Conservation (phyloP, 345 rosid genomes). For the Gossypioides kirkii region DNA sequence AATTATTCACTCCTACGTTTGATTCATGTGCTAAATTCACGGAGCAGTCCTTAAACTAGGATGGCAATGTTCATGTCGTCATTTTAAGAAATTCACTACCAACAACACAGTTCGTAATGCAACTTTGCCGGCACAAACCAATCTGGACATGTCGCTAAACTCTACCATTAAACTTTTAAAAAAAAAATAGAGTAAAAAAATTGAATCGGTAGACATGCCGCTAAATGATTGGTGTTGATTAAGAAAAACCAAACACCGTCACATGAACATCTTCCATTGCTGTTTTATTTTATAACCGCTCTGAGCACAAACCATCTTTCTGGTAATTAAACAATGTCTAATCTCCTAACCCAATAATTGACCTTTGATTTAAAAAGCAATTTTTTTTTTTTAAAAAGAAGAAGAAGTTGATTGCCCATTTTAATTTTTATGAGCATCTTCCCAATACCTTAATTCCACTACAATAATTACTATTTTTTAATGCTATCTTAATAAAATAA, state of each 20-base stretch:
- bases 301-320: constrained; percentile 35
- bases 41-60: too few relatives aligned
- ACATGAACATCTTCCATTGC: constrained; percentile 22
- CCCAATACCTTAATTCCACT: constrained; percentile 33
- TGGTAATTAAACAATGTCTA: constrained; percentile 15
- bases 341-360: constrained; percentile 43
- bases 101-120: too few relatives aligned
- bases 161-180: too few relatives aligned
- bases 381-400: too few relatives aligned
- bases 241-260: constrained; percentile 25
- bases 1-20: too few relatives aligned
- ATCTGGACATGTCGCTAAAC: too few relatives aligned
- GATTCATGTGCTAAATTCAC: too few relatives aligned
- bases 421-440: not conserved
- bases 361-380: constrained; percentile 16
- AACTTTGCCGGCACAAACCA: too few relatives aligned
- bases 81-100: too few relatives aligned
- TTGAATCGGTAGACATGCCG: constrained; percentile 12
- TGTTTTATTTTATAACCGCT: constrained; percentile 11
- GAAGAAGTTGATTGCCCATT: not conserved
- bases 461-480: constrained; percentile 8
- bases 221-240: constrained; percentile 33
- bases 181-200: too few relatives aligned
- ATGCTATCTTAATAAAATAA: not conserved
- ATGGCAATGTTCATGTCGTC: too few relatives aligned